These are phyloP conservation scores for Coemansia asiatica DNA, from an alignment of 192 early-diverging fungal species.

Conservation along the genomic window DNA sequence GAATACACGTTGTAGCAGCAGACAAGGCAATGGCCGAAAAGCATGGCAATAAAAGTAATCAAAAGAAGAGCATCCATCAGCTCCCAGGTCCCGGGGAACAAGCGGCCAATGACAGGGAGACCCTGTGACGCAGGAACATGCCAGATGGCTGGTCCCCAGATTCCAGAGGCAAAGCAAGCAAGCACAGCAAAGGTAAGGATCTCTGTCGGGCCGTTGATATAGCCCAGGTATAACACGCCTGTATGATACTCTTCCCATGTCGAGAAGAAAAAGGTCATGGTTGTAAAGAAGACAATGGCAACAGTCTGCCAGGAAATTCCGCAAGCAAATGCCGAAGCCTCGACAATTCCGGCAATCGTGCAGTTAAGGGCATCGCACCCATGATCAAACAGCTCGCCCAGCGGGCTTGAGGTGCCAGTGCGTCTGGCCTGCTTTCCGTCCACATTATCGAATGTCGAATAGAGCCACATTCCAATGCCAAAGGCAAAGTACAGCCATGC, in stretches of 20 bases:
- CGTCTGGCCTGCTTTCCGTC: constrained; percentile 84
- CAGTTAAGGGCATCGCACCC: constrained; percentile 87
- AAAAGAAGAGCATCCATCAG: constrained; percentile 40
- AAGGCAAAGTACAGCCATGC: constrained; percentile 74
- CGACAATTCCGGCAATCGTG: constrained; percentile 70
- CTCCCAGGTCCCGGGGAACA: constrained; percentile 50
- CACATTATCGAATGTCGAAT: constrained; percentile 88
- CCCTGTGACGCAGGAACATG: constrained; percentile 39
- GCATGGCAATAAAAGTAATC: constrained; percentile 31
- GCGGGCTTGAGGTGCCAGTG: constrained; percentile 72
- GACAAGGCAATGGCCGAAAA: constrained; percentile 46
- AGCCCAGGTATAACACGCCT: constrained; percentile 77
- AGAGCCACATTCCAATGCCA: constrained; percentile 79
- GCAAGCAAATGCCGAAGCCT: constrained; percentile 71
- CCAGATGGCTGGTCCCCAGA: constrained; percentile 59
- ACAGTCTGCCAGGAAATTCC: constrained; percentile 69
- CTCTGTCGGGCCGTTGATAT: constrained; percentile 85
- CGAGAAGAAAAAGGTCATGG: constrained; percentile 78
- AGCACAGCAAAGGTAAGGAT: constrained; percentile 72
- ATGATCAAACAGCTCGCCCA: constrained; percentile 85
- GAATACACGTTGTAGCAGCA: constrained; percentile 54
- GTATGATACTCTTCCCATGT: constrained; percentile 93
- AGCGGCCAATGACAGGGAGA: constrained; percentile 34
- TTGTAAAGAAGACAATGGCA: constrained; percentile 63
- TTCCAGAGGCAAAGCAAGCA: constrained; percentile 67